Percentiles rank a stretch among this genome's conserved stretches.
Evolutionary conservation across 495 filamentous ascomycete species (phyloP).

Genomic region (Penicillium parvum): DNA sequence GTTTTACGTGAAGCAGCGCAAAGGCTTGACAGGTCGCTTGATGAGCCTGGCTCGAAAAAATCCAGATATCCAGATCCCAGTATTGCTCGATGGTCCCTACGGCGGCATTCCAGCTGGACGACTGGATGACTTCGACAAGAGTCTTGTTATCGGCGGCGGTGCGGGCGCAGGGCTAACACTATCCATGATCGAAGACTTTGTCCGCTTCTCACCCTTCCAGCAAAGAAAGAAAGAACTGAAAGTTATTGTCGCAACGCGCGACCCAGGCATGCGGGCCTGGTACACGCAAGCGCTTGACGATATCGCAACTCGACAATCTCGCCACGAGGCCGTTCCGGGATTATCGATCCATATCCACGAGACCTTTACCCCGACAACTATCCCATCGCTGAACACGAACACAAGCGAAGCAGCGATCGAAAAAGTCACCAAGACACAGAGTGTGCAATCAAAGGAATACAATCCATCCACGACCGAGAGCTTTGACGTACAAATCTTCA

Average conservation of each 20-base stretch:
- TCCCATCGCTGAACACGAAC: background rate
- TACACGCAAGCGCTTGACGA: constrained; percentile 20
- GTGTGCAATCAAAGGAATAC: constrained; percentile 10
- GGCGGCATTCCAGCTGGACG: constrained; percentile 28
- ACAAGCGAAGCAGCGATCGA: constrained; percentile 1
- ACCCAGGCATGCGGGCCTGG: constrained; percentile 22
- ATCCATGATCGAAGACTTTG: constrained; percentile 36
- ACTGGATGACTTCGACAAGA: constrained; percentile 23
- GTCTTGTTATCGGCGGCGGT: constrained; percentile 44
- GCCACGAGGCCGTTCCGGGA: constrained; percentile 5
- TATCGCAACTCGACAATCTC: constrained; percentile 11
- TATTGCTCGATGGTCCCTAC: constrained; percentile 42
- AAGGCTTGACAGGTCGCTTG: constrained; percentile 34
- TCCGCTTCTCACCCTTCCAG: background rate
- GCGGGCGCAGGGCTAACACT: constrained; percentile 43
- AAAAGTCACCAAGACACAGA: background rate
- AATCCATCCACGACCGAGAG: constrained; percentile 3
- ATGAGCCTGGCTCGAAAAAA: constrained; percentile 21
- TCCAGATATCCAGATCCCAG: constrained; percentile 22
- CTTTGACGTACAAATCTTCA: constrained; percentile 12
- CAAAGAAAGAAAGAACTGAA: constrained; percentile 10
- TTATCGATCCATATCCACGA: constrained; percentile 18
- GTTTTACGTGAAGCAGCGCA: constrained; percentile 22
- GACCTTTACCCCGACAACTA: background rate
- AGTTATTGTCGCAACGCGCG: constrained; percentile 24